Percentiles rank a stretch among this genome's conserved stretches.
These are phyloP conservation scores for Botrytis fragariae DNA, from an alignment of 2,329 filamentous ascomycete species.

Conservation along the genomic window DNA sequence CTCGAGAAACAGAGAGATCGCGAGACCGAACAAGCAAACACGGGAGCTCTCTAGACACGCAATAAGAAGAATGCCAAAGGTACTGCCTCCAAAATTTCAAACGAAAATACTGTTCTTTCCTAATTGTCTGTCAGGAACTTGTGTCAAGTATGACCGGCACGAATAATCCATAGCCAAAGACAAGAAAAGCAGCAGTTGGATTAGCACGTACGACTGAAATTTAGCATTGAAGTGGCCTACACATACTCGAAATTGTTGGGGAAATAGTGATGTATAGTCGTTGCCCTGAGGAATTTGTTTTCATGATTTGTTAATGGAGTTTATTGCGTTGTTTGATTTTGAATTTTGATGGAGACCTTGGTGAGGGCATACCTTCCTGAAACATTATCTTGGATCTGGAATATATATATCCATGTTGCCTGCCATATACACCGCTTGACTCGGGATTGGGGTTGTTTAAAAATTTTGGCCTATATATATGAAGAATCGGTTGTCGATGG, in stretches of 20 bases:
- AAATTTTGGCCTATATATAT: not conserved
- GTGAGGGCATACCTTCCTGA: not conserved
- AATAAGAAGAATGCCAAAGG: not conserved
- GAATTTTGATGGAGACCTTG: not conserved
- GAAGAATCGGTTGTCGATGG: not conserved
- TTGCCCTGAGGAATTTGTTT: not conserved
- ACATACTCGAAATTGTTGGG: not conserved
- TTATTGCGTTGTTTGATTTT: not conserved
- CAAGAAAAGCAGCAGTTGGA: no score
- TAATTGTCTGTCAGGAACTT: not conserved
- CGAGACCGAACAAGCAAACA: not conserved
- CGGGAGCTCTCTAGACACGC: not conserved
- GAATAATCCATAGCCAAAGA: not conserved
- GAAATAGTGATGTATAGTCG: not conserved
- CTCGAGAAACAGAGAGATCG: not conserved
- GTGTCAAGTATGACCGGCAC: not conserved
- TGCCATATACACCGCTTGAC: not conserved
- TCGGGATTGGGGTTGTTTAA: not conserved
- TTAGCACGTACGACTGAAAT: not conserved
- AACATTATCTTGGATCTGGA: not conserved
- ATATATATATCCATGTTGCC: not conserved
- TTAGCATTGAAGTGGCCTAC: not conserved
- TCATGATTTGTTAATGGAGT: not conserved
- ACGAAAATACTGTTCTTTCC: not conserved
- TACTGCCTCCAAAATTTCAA: not conserved